A percentile compares a stretch with the other conserved stretches of the same genome.
These are phyloP conservation scores for Ramaria sp. DNA, from an alignment of 768 basidiomycete species.

Conservation along the genomic window DNA sequence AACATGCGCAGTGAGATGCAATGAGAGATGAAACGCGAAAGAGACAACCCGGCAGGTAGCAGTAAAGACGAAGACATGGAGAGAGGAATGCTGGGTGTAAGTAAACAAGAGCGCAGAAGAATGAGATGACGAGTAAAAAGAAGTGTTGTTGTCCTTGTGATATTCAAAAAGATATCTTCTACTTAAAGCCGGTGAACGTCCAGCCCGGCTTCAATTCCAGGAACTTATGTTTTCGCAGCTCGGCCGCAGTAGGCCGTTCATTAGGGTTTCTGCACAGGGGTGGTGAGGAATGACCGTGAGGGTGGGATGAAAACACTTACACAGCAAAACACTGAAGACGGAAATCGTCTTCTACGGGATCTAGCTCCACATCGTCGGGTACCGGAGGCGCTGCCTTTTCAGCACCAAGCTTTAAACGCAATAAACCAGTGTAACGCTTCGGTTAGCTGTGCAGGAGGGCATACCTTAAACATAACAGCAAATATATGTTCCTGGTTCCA, in stretches of 20 bases:
- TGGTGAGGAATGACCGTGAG: not conserved
- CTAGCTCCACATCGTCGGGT: conserved; percentile 70
- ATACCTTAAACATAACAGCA: conserved; percentile 90
- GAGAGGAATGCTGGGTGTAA: conserved; percentile 1
- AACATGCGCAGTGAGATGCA: conserved; percentile 8
- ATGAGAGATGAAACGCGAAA: conserved; percentile 5
- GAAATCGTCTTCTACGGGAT: conserved; percentile 75
- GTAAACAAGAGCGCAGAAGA: not conserved
- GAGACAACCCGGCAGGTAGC: not conserved
- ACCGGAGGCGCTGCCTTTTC: conserved; percentile 82
- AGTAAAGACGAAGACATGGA: not conserved
- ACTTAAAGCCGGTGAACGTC: conserved; percentile 61
- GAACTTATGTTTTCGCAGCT: conserved; percentile 73
- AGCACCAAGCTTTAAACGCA: conserved; percentile 56
- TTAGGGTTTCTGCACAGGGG: conserved; percentile 55
- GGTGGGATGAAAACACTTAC: conserved; percentile 31
- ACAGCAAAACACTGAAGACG: conserved; percentile 82
- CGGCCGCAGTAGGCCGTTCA: conserved; percentile 68
- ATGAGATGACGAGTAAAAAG: not conserved
- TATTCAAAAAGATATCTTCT: conserved; percentile 7
- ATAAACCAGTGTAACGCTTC: not conserved
- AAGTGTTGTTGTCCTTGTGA: not conserved
- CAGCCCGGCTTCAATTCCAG: conserved; percentile 62
- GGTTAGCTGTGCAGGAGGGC: conserved; percentile 14
- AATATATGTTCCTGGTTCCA: conserved; percentile 88